phyloP scores from a whole-genome alignment of 441 rosid genomes.

The Populus hybrid region DNA sequence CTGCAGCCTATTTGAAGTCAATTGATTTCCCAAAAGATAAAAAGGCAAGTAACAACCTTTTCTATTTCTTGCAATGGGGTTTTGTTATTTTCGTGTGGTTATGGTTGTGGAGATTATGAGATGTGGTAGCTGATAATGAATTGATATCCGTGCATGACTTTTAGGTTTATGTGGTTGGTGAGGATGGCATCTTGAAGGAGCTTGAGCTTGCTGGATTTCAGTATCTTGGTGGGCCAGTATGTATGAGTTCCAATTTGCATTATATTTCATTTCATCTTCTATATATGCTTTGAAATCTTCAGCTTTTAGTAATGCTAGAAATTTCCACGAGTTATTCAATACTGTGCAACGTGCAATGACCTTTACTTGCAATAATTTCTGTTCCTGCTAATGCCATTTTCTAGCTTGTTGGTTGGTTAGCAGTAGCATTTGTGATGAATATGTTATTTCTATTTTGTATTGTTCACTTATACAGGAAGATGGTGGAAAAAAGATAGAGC shows the following conservation, averaged over 20 bases:
- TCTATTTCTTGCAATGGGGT: neutral
- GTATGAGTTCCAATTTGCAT: slow-evolving; percentile 29
- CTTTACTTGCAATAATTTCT: neutral
- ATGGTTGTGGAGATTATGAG: neutral
- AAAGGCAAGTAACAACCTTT: slow-evolving; percentile 35
- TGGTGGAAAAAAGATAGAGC: slow-evolving; percentile 60
- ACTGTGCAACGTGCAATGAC: neutral
- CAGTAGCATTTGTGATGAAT: neutral
- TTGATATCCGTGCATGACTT: slow-evolving; percentile 19
- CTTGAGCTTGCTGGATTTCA: slow-evolving; percentile 96
- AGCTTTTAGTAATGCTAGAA: neutral
- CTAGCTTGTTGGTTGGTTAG: neutral
- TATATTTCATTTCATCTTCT: neutral
- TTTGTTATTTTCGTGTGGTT: neutral
- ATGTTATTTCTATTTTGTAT: neutral
- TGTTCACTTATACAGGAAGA: slow-evolving; percentile 56
- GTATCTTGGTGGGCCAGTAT: slow-evolving; percentile 94
- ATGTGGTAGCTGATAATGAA: slow-evolving; percentile 1
- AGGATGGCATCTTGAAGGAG: slow-evolving; percentile 98
- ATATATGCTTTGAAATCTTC: neutral
- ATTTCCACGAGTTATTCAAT: neutral
- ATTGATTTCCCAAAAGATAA: slow-evolving; percentile 71
- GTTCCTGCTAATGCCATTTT: neutral
- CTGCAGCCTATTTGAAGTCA: slow-evolving; percentile 79
- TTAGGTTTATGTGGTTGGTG: slow-evolving; percentile 93